Evolutionary conservation across 2,329 filamentous ascomycete species (phyloP), one percentile per base, ranked within the genome.

Genomic region (Colletotrichum liaoningense): DNA sequence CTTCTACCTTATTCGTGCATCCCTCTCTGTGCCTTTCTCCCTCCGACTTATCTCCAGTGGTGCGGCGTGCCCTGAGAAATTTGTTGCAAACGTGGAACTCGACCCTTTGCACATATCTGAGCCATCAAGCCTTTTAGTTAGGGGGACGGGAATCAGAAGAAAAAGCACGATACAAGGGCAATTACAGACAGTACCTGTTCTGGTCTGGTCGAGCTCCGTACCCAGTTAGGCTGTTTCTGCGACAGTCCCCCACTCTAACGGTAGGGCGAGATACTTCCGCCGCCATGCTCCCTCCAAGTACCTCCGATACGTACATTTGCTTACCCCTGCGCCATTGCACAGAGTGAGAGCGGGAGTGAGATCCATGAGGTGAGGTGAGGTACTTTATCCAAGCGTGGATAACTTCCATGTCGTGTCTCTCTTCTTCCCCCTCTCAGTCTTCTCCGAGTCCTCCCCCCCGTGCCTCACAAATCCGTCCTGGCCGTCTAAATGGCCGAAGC

Each of bases 331-430:
- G 46, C 65, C 58, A 67, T 72, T 69, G 52, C 69, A 52, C 65
- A 67, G 54, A 66, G 69, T 49, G 49, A 67, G 58, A 59, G 33
- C 12, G 33, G 33, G 54, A 66, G 69, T 49, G 49, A 67, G 58
- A 59, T 72, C 62, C 57, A 49, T 58, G 49, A 30, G 38, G 38
- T 42, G 38, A 42, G 63, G 68, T 42, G 38, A 42, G 63, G 68
- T 60, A 67, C 58, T 68, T 72, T 68, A 63, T 72, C 69, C 69
- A 69, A 59, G 35, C 49, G 57, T 63, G 69, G 57, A 68, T 52
- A 72, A 72, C 69, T 68, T 42, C 38, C 38, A 42, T 42, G 38
- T 42, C 38, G 8, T 63, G 62, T 55, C 62, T 64, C 22, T 49
- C 49, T 24, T 62, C 64, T 56, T 46, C 55, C 63, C 56, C n/a